phyloP scores from a whole-genome alignment of 2,329 filamentous ascomycete species.

The Aspergillus quadricinctus region DNA sequence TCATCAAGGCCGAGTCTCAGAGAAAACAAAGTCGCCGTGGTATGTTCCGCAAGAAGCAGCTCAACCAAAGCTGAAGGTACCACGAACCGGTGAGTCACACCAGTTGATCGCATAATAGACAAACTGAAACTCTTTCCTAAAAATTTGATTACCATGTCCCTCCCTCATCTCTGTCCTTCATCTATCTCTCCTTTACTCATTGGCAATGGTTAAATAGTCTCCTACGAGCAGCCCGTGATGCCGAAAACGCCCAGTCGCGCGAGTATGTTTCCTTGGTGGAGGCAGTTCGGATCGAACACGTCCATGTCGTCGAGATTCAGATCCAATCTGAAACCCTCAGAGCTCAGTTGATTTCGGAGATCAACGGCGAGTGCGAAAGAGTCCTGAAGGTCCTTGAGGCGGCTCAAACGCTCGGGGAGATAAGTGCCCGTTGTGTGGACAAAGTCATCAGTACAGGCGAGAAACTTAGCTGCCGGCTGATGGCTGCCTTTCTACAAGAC shows the following conservation, averaged over 20 bases:
- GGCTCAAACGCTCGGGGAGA: slow-evolving; percentile 60
- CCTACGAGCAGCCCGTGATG: slow-evolving; percentile 47
- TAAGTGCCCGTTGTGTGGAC: slow-evolving; percentile 74
- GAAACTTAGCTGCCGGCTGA: slow-evolving; percentile 89
- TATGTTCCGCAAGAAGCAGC: slow-evolving; percentile 92
- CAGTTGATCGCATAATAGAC: background rate
- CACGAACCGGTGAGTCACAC: slow-evolving; percentile 76
- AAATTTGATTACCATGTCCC: background rate
- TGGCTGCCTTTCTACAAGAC: slow-evolving; percentile 79
- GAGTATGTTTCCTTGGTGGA: slow-evolving; percentile 72
- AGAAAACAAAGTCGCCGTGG: slow-evolving; percentile 75
- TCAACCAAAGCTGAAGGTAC: slow-evolving; percentile 93
- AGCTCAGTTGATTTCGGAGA: slow-evolving; percentile 58
- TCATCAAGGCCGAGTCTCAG: slow-evolving; percentile 54
- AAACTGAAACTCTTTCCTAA: background rate
- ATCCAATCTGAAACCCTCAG: slow-evolving; percentile 56
- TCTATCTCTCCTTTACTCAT: background rate
- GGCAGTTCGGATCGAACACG: slow-evolving; percentile 77
- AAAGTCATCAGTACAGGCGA: slow-evolving; percentile 93
- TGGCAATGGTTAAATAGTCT: slow-evolving; percentile 28
- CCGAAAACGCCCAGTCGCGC: slow-evolving; percentile 44
- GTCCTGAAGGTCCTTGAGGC: slow-evolving; percentile 70
- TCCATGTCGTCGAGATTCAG: slow-evolving; percentile 63
- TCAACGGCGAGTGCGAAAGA: slow-evolving; percentile 74
- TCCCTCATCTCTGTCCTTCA: background rate